phyloP scores from a whole-genome alignment of 129 eudicot genomes.

The Artemisia argyi region DNA sequence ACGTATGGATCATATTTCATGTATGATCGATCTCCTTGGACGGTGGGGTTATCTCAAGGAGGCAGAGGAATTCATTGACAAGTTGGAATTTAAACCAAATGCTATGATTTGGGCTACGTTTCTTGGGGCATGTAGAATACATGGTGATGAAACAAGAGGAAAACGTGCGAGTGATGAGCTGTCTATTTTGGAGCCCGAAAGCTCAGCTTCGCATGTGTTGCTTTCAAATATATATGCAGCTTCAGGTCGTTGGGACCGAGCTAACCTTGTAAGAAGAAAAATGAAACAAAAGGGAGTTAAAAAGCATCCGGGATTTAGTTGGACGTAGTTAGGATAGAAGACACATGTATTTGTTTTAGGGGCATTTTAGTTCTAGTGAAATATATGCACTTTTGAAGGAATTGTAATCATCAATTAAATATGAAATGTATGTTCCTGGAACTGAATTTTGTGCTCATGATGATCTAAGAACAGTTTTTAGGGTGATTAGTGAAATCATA shows the following conservation, averaged over 20 bases:
- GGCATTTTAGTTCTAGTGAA: constrained; percentile 43
- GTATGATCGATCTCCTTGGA: constrained; percentile 91
- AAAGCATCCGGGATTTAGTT: constrained; percentile 77
- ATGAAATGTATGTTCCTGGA: constrained; percentile 19
- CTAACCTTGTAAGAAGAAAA: constrained; percentile 56
- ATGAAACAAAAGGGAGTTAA: constrained; percentile 70
- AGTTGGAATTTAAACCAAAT: constrained; percentile 56
- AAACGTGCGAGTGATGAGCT: constrained; percentile 74
- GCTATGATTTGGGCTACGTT: constrained; percentile 84
- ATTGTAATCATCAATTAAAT: constrained; percentile 41
- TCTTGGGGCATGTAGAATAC: constrained; percentile 82
- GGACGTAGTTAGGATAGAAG: constrained; percentile 49
- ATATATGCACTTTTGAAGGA: constrained; percentile 45
- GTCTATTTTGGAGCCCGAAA: constrained; percentile 63
- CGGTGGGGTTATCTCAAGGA: constrained; percentile 87
- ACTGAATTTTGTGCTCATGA: neutral
- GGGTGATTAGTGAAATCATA: too few species aligned
- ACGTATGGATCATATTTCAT: constrained; percentile 81
- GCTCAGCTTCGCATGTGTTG: constrained; percentile 77
- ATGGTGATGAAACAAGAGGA: constrained; percentile 84
- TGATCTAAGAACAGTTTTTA: neutral
- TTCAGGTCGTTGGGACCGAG: constrained; percentile 80
- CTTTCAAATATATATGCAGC: constrained; percentile 91
- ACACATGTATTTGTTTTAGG: constrained; percentile 50
- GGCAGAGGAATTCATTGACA: constrained; percentile 65